Percentiles rank a stretch among this genome's conserved stretches.
Evolutionary conservation across 495 filamentous ascomycete species (phyloP).

Genomic region (Talaromyces nanjingensis): DNA sequence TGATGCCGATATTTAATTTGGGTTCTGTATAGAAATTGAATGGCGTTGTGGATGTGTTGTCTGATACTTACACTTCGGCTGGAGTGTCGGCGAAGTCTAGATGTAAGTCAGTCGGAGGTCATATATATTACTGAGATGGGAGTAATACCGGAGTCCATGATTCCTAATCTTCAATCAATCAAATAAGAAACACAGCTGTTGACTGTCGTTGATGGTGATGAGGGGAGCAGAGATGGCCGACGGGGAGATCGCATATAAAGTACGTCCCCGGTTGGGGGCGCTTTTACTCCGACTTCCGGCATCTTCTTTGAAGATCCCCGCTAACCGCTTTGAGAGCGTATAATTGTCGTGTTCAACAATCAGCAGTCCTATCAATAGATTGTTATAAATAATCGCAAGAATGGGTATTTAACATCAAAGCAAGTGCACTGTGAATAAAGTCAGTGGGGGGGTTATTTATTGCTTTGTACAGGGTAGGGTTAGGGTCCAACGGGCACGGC

Average conservation of each 20-base stretch:
- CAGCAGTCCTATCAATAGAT: neutral
- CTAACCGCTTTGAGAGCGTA: neutral
- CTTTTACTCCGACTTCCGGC: neutral
- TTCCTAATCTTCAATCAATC: neutral
- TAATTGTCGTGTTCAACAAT: neutral
- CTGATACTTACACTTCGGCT: conserved; percentile 24
- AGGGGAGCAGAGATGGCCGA: neutral
- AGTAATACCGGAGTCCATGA: conserved; percentile 6
- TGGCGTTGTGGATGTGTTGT: neutral
- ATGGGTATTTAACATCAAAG: neutral
- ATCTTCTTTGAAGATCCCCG: neutral
- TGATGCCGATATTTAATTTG: conserved; percentile 15
- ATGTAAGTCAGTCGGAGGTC: neutral
- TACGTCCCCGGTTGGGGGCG: neutral
- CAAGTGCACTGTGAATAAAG: neutral
- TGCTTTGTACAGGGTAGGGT: neutral
- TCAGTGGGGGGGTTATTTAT: neutral
- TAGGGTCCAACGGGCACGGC: neutral
- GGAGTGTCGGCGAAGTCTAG: conserved; percentile 12
- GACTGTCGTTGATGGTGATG: neutral
- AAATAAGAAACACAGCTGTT: neutral
- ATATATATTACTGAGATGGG: neutral
- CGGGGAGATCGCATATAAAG: neutral
- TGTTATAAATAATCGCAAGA: neutral
- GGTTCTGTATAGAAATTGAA: conserved; percentile 16